phyloP scores from a whole-genome alignment of 1,284 basidiomycete genomes.

The Ceratobasidium papillatum region DNA sequence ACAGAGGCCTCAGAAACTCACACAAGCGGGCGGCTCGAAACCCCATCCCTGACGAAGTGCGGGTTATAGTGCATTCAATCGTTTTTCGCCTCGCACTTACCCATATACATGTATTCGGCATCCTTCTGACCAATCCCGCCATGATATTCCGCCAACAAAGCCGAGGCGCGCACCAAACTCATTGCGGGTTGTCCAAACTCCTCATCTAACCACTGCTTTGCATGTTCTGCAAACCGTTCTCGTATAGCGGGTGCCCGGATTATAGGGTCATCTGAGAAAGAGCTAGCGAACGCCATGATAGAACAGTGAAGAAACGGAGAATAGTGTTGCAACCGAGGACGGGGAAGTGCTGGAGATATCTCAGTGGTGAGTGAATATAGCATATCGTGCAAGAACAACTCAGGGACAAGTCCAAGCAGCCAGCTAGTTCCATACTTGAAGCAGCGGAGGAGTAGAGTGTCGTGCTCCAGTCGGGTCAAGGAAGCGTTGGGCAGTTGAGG shows the following conservation, averaged over 20 bases:
- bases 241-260: slow-evolving; percentile 60
- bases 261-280: slow-evolving; percentile 32
- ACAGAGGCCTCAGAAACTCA: not conserved
- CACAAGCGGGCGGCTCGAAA: slow-evolving; percentile 58
- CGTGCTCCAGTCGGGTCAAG: slow-evolving; percentile 11
- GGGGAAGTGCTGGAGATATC: not conserved
- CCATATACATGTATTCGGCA: slow-evolving; percentile 47
- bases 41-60: slow-evolving; percentile 58
- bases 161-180: slow-evolving; percentile 66
- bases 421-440: slow-evolving; percentile 23
- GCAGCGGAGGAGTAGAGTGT: slow-evolving; percentile 5
- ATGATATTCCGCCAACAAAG: slow-evolving; percentile 66
- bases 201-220: slow-evolving; percentile 63
- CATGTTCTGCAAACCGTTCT: slow-evolving; percentile 61
- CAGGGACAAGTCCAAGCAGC: slow-evolving; percentile 14
- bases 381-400: slow-evolving; percentile 25
- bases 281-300: slow-evolving; percentile 15
- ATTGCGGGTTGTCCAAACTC: slow-evolving; percentile 67
- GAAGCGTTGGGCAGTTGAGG: not conserved
- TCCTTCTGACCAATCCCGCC: slow-evolving; percentile 53
- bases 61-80: not conserved
- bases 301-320: slow-evolving; percentile 21
- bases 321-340: slow-evolving; percentile 5
- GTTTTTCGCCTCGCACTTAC: too few species aligned
- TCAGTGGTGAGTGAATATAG: slow-evolving; percentile 17